Percentiles rank a stretch among this genome's conserved stretches.
Conservation (phyloP, 2,329 filamentous ascomycete species). For the Aspergillus novofumigatus region DNA sequence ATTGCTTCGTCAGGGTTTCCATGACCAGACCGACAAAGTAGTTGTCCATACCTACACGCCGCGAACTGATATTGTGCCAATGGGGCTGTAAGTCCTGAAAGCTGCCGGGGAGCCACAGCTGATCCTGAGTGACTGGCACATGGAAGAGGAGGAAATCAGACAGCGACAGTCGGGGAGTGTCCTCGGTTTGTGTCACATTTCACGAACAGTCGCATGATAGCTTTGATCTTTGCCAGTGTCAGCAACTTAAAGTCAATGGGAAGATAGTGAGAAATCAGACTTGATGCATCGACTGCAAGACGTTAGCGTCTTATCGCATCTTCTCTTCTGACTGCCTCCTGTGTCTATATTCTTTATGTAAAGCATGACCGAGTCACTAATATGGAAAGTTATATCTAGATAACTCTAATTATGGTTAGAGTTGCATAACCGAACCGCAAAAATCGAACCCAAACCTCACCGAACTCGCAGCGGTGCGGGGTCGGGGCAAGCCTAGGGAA, state of each 20-base stretch:
- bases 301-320: conserved; percentile 1
- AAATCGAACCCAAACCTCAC: no score
- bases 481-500: no score
- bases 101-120: background rate
- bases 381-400: no score
- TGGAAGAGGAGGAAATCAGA: conserved; percentile 1
- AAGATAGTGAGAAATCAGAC: background rate
- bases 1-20: background rate
- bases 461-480: no score
- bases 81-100: background rate
- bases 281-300: conserved; percentile 1
- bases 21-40: background rate
- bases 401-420: no score
- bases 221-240: background rate
- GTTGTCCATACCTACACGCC: background rate
- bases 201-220: background rate
- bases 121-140: background rate
- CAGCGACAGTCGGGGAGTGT: background rate
- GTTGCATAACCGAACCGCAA: no score
- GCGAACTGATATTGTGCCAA: background rate
- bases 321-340: conserved; percentile 1
- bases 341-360: no score
- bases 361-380: no score
- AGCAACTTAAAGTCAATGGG: background rate
- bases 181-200: background rate